These are phyloP conservation scores for carrot (Daucus carota) DNA, from an alignment of 129 eudicot genomes.

Conservation along the genomic window DNA sequence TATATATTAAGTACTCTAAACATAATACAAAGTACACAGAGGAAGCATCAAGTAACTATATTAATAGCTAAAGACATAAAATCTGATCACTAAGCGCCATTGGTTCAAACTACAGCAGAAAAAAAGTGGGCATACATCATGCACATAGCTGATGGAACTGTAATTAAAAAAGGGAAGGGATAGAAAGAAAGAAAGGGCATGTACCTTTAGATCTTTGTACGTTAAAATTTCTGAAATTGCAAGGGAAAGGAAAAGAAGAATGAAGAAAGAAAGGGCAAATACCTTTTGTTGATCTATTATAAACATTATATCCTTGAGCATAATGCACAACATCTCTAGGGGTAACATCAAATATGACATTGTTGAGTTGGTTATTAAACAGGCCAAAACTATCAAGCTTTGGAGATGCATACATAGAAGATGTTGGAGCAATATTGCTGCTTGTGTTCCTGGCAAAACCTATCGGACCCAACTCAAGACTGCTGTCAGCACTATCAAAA, in stretches of 20 bases:
- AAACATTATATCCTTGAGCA: conserved; percentile 77
- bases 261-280: not conserved
- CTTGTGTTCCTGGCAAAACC: conserved; percentile 38
- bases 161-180: not conserved
- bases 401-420: conserved; percentile 41
- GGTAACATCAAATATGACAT: conserved; percentile 48
- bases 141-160: not conserved
- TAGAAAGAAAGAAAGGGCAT: not conserved
- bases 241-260: not conserved
- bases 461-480: conserved; percentile 38
- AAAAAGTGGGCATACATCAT: not conserved
- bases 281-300: conserved; percentile 64
- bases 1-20: not conserved
- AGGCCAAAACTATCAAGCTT: conserved; percentile 43
- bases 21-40: not conserved
- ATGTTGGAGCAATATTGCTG: conserved; percentile 17
- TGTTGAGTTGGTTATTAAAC: conserved; percentile 55
- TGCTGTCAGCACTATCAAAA: conserved; percentile 33
- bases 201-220: conserved; percentile 20
- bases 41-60: not conserved
- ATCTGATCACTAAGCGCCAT: not conserved
- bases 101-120: not conserved
- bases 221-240: not conserved
- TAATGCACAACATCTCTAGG: conserved; percentile 70
- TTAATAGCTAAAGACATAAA: not conserved